Percentiles rank a stretch among this genome's conserved stretches.
phyloP scores from a whole-genome alignment of 345 rosid species.

The Syzygium aqueum region DNA sequence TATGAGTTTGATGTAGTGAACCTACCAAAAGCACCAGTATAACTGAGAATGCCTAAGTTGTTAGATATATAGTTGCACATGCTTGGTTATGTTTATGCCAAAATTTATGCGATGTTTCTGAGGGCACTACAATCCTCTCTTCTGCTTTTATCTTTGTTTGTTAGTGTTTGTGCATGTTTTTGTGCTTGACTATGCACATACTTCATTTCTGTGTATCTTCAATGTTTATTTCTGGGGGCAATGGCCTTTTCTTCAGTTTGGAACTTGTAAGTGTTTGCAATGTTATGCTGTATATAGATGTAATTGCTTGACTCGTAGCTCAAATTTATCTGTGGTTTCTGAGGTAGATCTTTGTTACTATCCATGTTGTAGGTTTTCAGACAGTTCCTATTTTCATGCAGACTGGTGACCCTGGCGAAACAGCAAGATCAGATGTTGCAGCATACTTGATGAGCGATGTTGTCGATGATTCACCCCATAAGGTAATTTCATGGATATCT shows the following conservation, averaged over 20 bases:
- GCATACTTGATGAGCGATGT: conserved; percentile 26
- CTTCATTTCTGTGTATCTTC: neutral
- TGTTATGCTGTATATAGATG: neutral
- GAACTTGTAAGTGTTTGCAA: neutral
- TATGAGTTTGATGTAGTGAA: neutral
- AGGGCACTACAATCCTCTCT: neutral
- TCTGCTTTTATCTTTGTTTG: neutral
- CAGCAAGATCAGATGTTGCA: conserved; percentile 38
- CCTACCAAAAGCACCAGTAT: neutral
- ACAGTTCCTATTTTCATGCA: conserved; percentile 99
- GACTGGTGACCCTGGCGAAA: conserved; percentile 57
- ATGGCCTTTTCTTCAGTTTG: neutral
- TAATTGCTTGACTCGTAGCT: neutral
- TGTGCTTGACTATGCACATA: neutral
- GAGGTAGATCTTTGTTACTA: conserved; percentile 79
- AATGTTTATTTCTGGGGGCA: neutral
- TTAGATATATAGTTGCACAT: neutral
- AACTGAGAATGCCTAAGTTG: neutral
- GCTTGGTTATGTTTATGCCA: neutral
- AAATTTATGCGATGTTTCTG: neutral
- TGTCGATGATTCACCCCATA: conserved; percentile 65
- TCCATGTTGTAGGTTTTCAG: conserved; percentile 97
- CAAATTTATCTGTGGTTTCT: conserved; percentile 39
- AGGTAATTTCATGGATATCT: conserved; percentile 29
- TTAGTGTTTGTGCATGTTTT: neutral